Conservation (phyloP, 192 early-diverging fungal genomes). For the Phycomyces nitens region DNA sequence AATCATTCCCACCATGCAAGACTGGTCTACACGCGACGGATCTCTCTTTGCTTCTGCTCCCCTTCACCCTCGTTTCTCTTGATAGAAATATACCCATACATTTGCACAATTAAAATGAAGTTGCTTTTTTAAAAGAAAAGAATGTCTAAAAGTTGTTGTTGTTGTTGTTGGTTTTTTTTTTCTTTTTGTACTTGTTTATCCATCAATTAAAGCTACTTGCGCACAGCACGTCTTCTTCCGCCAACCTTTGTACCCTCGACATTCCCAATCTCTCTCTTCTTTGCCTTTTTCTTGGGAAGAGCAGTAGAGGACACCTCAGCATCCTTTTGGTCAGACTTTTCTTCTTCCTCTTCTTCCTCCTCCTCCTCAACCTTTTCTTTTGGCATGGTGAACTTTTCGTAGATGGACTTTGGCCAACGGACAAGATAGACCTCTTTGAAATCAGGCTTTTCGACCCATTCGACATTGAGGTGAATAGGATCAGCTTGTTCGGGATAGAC, state of each 20-base stretch:
- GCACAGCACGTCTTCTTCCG: slow-evolving; percentile 27
- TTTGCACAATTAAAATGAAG: not conserved
- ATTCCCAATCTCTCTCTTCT: slow-evolving; percentile 15
- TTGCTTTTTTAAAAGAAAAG: not conserved
- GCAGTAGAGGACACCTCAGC: not conserved
- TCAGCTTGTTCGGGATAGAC: slow-evolving; percentile 30
- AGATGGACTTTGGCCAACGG: slow-evolving; percentile 16
- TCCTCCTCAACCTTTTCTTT: slow-evolving; percentile 12
- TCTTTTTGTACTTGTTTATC: too few relatives aligned
- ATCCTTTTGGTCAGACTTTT: not conserved
- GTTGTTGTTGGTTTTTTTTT: too few relatives aligned
- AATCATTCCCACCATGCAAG: not conserved
- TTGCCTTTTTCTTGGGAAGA: slow-evolving; percentile 11
- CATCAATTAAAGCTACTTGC: slow-evolving; percentile 1
- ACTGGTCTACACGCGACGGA: not conserved
- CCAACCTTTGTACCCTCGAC: slow-evolving; percentile 26
- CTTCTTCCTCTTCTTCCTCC: slow-evolving; percentile 11
- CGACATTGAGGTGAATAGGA: slow-evolving; percentile 30
- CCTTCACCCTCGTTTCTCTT: not conserved
- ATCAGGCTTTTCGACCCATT: slow-evolving; percentile 22
- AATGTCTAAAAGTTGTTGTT: too few relatives aligned
- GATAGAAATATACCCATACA: not conserved
- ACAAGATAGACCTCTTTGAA: slow-evolving; percentile 15
- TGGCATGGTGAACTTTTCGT: not conserved
- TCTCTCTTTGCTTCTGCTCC: not conserved